phyloP scores from a whole-genome alignment of 78 protist species.

The Paratrimastix pyriformis region DNA sequence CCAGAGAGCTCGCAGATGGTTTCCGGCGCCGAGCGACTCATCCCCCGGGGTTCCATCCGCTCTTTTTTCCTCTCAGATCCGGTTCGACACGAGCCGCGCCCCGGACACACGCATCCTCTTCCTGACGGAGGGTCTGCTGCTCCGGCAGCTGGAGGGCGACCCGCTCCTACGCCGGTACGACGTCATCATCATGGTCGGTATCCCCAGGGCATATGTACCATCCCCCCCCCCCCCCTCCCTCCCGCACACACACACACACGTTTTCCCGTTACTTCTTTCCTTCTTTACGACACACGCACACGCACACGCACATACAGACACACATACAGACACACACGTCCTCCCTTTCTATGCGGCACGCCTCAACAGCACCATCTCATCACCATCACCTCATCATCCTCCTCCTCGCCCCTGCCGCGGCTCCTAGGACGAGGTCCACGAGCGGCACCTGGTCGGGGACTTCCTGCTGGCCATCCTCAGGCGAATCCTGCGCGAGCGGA shows the following conservation, averaged over 20 bases:
- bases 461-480: constrained; percentile 22
- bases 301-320: too few species aligned
- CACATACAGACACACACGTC: too few species aligned
- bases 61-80: constrained; percentile 24
- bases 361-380: background rate
- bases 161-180: constrained; percentile 3
- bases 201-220: too few species aligned
- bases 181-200: constrained; percentile 24
- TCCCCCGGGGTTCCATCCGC: too few species aligned
- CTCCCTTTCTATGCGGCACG: background rate
- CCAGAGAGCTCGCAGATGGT: too few species aligned
- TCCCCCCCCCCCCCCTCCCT: too few species aligned
- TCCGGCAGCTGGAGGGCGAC: constrained; percentile 23
- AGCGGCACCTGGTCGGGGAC: constrained; percentile 26
- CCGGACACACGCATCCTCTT: constrained; percentile 15
- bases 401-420: background rate
- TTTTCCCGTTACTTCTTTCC: too few species aligned
- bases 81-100: constrained; percentile 19
- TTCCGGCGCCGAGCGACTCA: too few species aligned
- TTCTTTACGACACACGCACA: too few species aligned
- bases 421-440: background rate
- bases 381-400: too few species aligned
- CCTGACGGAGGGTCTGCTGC: constrained; percentile 29
- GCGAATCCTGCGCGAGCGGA: background rate
- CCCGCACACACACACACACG: too few species aligned